These are phyloP conservation scores for Rhytidiadelphus loreus DNA, from an alignment of 225 moss, liverwort and hornwort genomes.

Conservation along the genomic window DNA sequence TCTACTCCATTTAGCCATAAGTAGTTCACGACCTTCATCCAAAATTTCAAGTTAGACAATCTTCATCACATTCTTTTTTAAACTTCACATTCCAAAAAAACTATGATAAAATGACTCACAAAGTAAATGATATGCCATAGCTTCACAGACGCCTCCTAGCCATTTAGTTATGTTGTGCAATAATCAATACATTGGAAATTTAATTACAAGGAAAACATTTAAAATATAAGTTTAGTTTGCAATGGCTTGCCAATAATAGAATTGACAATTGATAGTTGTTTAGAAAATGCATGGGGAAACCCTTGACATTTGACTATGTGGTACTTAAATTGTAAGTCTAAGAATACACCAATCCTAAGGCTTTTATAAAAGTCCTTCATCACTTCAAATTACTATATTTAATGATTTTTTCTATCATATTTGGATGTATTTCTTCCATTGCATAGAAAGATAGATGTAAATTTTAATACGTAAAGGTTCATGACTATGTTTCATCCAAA, in stretches of 20 bases:
- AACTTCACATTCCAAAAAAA: no score
- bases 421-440: background rate
- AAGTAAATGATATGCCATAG: background rate
- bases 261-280: background rate
- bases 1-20: background rate
- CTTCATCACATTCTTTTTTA: background rate
- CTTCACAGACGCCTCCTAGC: background rate
- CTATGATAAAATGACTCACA: background rate
- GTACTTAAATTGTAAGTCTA: background rate
- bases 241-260: background rate
- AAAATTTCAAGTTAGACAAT: background rate
- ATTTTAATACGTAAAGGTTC: no score
- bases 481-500: background rate
- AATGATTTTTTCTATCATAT: background rate
- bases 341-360: background rate
- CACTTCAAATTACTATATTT: background rate
- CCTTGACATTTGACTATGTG: background rate
- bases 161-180: background rate
- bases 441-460: background rate
- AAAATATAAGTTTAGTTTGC: background rate
- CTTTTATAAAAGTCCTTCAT: background rate
- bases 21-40: accelerated
- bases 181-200: background rate
- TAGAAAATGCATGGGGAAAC: background rate
- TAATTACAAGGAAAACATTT: background rate